Evolutionary conservation across 1,284 basidiomycete genomes (phyloP).

Genomic region (Sphaerobolus stellatus): DNA sequence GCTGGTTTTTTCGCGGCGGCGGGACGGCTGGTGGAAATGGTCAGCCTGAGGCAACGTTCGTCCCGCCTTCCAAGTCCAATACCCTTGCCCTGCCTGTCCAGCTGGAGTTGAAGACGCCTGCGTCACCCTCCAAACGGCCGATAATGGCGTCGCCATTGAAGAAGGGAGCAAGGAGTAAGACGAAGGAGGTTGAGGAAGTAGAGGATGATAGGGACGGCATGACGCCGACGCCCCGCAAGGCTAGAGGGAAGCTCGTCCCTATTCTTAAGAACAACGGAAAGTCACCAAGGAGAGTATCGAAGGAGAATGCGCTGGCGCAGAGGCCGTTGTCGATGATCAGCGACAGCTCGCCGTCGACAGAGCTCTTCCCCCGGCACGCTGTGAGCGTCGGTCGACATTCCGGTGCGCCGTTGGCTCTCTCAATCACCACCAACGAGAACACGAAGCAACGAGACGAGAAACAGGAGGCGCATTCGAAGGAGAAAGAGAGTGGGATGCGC

Average conservation of each 20-base stretch:
- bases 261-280: not conserved
- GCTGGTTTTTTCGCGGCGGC: slow-evolving; percentile 14
- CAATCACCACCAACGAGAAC: not conserved
- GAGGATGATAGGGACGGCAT: not conserved
- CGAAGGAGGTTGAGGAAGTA: not conserved
- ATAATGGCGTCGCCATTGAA: not conserved
- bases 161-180: not conserved
- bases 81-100: not conserved
- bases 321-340: not conserved
- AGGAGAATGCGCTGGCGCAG: not conserved
- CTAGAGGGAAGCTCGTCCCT: slow-evolving; percentile 2
- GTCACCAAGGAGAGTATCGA: not conserved
- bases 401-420: not conserved
- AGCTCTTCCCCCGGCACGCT: slow-evolving; percentile 4
- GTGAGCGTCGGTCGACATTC: slow-evolving; percentile 10
- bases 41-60: not conserved
- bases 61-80: not conserved
- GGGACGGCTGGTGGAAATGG: slow-evolving; percentile 1
- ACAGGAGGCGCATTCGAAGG: slow-evolving; percentile 1
- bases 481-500: slow-evolving; percentile 9
- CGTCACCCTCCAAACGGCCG: slow-evolving; percentile 1
- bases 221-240: slow-evolving; percentile 7
- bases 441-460: not conserved
- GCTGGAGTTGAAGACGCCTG: not conserved
- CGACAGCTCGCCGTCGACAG: not conserved